Evolutionary conservation across 73 alveolate species (phyloP), one percentile per base, ranked within the genome.

Genomic region (Paramecium pentaurelia): DNA sequence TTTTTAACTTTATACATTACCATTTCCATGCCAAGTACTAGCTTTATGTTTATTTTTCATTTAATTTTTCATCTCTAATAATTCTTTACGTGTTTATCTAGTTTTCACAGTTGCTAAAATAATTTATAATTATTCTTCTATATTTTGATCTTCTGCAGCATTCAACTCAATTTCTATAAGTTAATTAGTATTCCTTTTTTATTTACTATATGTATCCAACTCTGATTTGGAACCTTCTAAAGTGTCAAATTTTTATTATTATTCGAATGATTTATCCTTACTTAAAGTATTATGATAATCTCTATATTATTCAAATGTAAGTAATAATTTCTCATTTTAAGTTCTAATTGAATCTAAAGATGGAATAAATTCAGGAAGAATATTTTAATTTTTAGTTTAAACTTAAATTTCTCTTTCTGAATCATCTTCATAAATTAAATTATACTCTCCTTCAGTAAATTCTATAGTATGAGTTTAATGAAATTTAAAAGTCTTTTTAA

Each of bases 21-120:
- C 87, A 73, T 59, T 73, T 73, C 58, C 84, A 64, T 64, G 84
- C 84, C 84, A 73, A 73, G 87, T 73, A 73, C 87, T 73, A 14
- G 87, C 60, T 73, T 37, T 73, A 73, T 40, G 40, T 73, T 38
- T 38, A 34, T 73, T 73, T 73, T 73, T 73, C 47, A 20, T 5
- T 73, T 34, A 16, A 73, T 37, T 37, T 37, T 40, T 73, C 87
- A 37, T 73, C 36, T 73, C 60, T 16, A 37, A 8, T 16, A 73
- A 16, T 73, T 73, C 84, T 27, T 28, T 34, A 2, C 84, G 27
- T 64, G 84, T 73, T 73, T 44, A 11, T 36, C 60, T 32, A 3
- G 40, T 11, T 36, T 73, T 73, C 27, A 73, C 87, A 4, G 37
- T 36, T 8, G 34, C 27, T 40, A 30, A 73, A 30, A 73, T 73